Conservation (phyloP, 148 eudicot species). For the Camellia japonica region DNA sequence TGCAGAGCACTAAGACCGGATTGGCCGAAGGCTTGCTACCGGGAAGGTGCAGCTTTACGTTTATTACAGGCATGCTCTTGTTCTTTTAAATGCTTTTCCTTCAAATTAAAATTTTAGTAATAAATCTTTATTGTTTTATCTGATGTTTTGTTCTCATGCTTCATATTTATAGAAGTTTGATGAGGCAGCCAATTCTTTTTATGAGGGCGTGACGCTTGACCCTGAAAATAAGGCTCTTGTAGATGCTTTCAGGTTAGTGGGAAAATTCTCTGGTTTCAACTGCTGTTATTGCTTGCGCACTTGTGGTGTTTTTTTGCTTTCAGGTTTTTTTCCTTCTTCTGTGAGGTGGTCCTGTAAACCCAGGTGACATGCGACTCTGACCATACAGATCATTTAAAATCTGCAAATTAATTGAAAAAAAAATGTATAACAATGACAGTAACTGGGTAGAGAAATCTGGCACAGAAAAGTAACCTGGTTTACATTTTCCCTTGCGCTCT, state of each 20-base stretch:
- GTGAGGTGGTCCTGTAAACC: too few species aligned
- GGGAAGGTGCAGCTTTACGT: constrained; percentile 90
- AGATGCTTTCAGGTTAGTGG: constrained; percentile 68
- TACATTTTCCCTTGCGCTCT: too few species aligned
- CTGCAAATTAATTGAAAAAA: too few species aligned
- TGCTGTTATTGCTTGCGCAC: background rate
- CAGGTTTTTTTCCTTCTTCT: too few species aligned
- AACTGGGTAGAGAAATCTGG: too few species aligned
- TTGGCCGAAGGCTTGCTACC: constrained; percentile 93
- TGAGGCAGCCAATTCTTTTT: constrained; percentile 94
- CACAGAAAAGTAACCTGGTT: too few species aligned
- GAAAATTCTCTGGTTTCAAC: background rate
- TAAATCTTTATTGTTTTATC: background rate
- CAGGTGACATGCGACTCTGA: too few species aligned
- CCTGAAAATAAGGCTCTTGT: constrained; percentile 93
- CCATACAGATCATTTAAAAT: too few species aligned
- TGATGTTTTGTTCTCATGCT: constrained; percentile 1
- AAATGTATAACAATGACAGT: too few species aligned
- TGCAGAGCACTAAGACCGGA: constrained; percentile 77
- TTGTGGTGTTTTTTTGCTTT: too few species aligned
- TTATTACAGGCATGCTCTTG: constrained; percentile 50
- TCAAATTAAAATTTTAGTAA: background rate
- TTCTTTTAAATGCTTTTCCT: background rate
- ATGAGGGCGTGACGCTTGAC: constrained; percentile 81
- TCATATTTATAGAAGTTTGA: constrained; percentile 67